Evolutionary conservation across 805 yeast genomes (phyloP), one percentile per base, ranked within the genome.

Genomic region (Kurtzmaniella fragi): DNA sequence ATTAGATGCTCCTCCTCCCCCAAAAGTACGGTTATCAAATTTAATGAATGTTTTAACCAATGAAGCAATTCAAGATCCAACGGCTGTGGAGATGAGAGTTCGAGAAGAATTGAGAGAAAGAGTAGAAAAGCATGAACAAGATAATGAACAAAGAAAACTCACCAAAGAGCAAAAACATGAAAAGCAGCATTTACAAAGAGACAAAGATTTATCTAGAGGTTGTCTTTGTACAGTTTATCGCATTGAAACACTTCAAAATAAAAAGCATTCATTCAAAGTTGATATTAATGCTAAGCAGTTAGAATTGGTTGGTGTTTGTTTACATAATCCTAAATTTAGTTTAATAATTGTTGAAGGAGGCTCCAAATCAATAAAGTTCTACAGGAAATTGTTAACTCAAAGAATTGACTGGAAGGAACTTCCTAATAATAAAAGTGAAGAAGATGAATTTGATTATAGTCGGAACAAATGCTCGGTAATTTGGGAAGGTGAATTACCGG

Each of bases 41-140:
- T 71, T 93, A 59, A 86, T 88, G 89, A 83, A 75, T 49, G 95
- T 88, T 0, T 65, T 84, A 35, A 86, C 97, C 2, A 79, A 85
- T 49, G 95, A 86, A 42, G 87, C 93, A 5, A 83, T 90, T 35
- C 70, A 75, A 42, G 95, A 93, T 54, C 98, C 99, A 1, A 91
- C 98, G 0, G 78, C 78, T 3, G 82, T 89, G 48, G 99, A 91
- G 53, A 67, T 70, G 57, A 60, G 71, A 37, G 96, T 93, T 0
- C 68, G 75, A 32, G 58, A 65, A 17, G 93, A 90, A 44, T 83
- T 88, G 3, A 79, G 73, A 30, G 74, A 76, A 32, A 67, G 99
- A 25, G 65, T 62, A 27, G 45, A 60, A 11, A 58, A 62, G 30
- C 99, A 93, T 61, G 68, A 75, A 44, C 59, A 58, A 31, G 70